Evolutionary conservation across 768 basidiomycete species (phyloP).

Genomic region (Leucocoprinus birnbaumii): DNA sequence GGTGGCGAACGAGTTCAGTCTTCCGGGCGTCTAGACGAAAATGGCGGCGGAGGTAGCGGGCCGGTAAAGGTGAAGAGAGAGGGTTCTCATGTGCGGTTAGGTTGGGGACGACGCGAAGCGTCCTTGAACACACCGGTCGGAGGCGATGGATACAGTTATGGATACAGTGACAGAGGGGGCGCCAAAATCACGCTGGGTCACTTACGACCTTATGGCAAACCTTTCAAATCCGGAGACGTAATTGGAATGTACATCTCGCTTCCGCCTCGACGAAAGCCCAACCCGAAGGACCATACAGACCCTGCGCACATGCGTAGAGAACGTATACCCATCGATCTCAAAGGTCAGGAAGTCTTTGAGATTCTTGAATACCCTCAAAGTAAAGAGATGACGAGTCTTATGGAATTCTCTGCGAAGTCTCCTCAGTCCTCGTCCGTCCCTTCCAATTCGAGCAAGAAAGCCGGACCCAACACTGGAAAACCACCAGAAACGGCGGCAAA

Average conservation of each 20-base stretch:
- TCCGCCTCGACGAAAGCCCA: constrained; percentile 60
- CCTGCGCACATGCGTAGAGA: constrained; percentile 84
- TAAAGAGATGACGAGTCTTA: constrained; percentile 90
- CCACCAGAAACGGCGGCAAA: constrained; percentile 53
- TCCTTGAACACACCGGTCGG: constrained; percentile 93
- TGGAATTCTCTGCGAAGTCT: constrained; percentile 71
- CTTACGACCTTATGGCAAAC: constrained; percentile 70
- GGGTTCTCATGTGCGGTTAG: constrained; percentile 77
- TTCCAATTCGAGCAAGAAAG: constrained; percentile 59
- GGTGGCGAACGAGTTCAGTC: constrained; percentile 50
- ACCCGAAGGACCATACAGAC: constrained; percentile 66
- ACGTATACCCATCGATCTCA: constrained; percentile 91
- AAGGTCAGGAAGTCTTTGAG: constrained; percentile 97
- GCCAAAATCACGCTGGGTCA: constrained; percentile 88
- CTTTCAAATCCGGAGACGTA: constrained; percentile 81
- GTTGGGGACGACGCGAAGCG: constrained; percentile 91
- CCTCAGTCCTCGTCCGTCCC: constrained; percentile 53
- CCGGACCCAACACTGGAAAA: constrained; percentile 54
- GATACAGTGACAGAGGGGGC: constrained; percentile 86
- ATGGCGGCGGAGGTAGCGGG: constrained; percentile 16
- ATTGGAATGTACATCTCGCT: constrained; percentile 93
- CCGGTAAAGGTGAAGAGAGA: constrained; percentile 54
- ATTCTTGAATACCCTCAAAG: constrained; percentile 81
- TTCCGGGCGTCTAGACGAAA: constrained; percentile 1
- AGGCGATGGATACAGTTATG: constrained; percentile 92